Conservation (phyloP, 73 alveolate genomes). For the Stentor roeselii region DNA sequence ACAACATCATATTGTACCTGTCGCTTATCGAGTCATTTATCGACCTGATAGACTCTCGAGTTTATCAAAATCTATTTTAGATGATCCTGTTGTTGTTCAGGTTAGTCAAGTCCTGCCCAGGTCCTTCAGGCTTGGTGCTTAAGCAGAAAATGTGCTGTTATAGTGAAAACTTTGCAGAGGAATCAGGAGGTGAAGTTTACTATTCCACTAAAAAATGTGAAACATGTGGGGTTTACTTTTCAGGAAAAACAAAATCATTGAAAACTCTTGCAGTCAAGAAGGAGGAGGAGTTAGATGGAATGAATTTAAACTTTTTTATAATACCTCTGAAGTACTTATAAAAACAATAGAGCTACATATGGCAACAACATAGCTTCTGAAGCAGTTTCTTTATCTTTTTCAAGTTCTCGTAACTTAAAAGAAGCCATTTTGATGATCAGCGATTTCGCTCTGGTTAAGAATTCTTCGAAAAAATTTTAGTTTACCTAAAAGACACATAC, state of each 20-base stretch:
- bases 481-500: neutral
- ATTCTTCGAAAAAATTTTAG: neutral
- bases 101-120: neutral
- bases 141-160: neutral
- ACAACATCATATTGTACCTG: slow-evolving; percentile 41
- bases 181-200: too few species aligned
- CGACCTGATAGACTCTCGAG: slow-evolving; percentile 32
- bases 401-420: neutral
- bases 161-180: neutral
- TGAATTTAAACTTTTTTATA: too few species aligned
- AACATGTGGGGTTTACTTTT: too few species aligned
- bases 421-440: neutral
- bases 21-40: slow-evolving; percentile 69
- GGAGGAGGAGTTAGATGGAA: too few species aligned
- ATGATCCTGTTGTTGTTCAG: neutral
- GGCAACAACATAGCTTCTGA: slow-evolving; percentile 10
- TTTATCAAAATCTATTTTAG: neutral
- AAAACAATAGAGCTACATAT: neutral
- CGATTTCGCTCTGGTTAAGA: neutral
- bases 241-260: too few species aligned
- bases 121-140: neutral
- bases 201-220: too few species aligned
- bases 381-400: neutral
- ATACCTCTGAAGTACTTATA: too few species aligned
- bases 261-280: too few species aligned